Percentiles rank a stretch among this genome's conserved stretches.
These are phyloP conservation scores for Trichoderma simmonsii DNA, from an alignment of 2,329 filamentous ascomycete species.

Conservation along the genomic window DNA sequence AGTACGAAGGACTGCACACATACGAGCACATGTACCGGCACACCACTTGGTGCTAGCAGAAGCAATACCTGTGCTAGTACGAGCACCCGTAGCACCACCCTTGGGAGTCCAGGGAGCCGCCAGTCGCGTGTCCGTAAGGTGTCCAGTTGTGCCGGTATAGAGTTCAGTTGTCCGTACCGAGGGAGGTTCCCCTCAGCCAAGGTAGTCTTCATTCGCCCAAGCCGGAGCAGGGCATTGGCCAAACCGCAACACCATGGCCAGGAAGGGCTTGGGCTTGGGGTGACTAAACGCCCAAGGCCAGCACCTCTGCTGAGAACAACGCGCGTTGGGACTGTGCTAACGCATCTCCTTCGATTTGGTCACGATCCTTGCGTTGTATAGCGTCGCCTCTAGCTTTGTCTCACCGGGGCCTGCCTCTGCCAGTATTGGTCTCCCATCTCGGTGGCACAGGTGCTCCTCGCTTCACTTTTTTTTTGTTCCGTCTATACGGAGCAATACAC, in stretches of 20 bases:
- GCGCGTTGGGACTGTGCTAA: conserved; percentile 11
- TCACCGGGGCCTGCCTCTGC: not conserved
- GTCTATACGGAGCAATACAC: not conserved
- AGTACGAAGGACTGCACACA: not conserved
- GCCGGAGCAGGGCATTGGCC: conserved; percentile 1
- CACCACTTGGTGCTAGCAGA: not conserved
- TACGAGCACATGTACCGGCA: not conserved
- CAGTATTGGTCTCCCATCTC: not conserved
- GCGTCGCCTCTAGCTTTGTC: not conserved
- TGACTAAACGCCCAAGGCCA: conserved; percentile 1
- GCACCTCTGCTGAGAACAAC: conserved; percentile 5
- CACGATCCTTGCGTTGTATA: conserved; percentile 16
- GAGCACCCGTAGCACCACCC: not conserved
- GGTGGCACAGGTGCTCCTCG: not conserved
- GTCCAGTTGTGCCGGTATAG: not conserved
- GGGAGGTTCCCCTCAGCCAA: conserved; percentile 9
- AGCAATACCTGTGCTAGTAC: not conserved
- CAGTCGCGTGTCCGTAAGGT: not conserved
- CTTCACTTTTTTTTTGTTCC: not conserved
- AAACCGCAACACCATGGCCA: conserved; percentile 10
- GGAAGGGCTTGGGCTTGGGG: not conserved
- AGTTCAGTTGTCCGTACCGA: conserved; percentile 9
- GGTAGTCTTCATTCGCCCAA: not conserved
- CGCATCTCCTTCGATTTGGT: conserved; percentile 15
- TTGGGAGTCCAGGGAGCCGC: not conserved